Evolutionary conservation across 768 basidiomycete genomes (phyloP).

Genomic region (Phaffia tasmanica): DNA sequence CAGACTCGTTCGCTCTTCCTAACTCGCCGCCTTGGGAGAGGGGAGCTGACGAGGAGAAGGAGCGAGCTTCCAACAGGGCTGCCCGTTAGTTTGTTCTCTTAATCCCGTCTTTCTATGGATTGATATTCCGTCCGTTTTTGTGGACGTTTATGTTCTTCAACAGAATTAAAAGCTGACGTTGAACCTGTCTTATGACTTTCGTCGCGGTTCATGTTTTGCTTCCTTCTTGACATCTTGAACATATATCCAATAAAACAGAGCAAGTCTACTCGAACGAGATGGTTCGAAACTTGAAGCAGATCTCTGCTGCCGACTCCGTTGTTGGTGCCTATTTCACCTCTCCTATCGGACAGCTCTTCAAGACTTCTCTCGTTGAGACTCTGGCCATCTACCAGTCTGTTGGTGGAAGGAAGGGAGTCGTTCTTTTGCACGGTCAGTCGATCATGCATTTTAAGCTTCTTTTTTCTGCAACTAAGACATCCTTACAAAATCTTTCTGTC

Average conservation of each 20-base stretch:
- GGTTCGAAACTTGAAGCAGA: slow-evolving; percentile 79
- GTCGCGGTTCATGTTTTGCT: slow-evolving; percentile 24
- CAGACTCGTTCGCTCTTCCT: slow-evolving; percentile 38
- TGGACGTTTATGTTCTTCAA: neutral
- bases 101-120: neutral
- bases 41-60: slow-evolving; percentile 31
- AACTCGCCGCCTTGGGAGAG: slow-evolving; percentile 30
- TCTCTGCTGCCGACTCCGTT: slow-evolving; percentile 78
- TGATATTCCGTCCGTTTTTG: neutral
- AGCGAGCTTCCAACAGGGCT: slow-evolving; percentile 10
- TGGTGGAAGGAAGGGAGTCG: slow-evolving; percentile 71
- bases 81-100: slow-evolving; percentile 15
- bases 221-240: neutral
- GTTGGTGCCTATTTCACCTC: slow-evolving; percentile 92
- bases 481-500: slow-evolving; percentile 1
- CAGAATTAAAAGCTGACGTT: slow-evolving; percentile 47
- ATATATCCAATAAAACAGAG: slow-evolving; percentile 42
- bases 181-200: slow-evolving; percentile 66
- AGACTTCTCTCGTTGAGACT: slow-evolving; percentile 65
- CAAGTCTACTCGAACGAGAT: slow-evolving; percentile 60
- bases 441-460: slow-evolving; percentile 2
- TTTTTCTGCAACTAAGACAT: slow-evolving; percentile 17
- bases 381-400: slow-evolving; percentile 77
- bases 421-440: slow-evolving; percentile 65
- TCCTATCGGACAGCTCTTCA: slow-evolving; percentile 72